Conservation (phyloP, 2,329 filamentous ascomycete genomes). For the Talaromyces sp. region DNA sequence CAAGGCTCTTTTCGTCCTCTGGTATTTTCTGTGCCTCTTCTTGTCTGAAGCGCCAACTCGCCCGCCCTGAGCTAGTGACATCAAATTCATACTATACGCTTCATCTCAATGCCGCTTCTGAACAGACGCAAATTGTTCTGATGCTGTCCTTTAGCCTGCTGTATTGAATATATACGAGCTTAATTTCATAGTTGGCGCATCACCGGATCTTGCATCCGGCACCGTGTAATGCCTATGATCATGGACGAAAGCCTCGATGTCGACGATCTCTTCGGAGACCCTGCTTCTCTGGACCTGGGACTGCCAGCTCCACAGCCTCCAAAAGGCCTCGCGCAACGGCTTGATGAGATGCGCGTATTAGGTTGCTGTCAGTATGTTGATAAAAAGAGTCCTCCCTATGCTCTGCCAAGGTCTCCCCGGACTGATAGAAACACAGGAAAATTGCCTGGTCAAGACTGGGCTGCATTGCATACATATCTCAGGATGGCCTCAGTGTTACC, state of each 20-base stretch:
- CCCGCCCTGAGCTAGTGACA: neutral
- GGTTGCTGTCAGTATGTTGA: slow-evolving; percentile 74
- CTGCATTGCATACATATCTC: slow-evolving; percentile 73
- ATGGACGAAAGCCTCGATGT: slow-evolving; percentile 54
- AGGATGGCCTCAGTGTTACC: slow-evolving; percentile 64
- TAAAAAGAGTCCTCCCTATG: neutral
- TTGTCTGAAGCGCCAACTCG: neutral
- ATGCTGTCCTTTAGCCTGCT: neutral
- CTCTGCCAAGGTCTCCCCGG: neutral
- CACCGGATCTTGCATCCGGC: neutral
- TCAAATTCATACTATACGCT: neutral
- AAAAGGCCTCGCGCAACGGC: slow-evolving; percentile 63
- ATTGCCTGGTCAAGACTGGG: slow-evolving; percentile 86
- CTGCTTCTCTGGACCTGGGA: slow-evolving; percentile 50
- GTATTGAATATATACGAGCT: neutral
- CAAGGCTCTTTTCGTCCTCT: neutral
- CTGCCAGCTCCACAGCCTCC: slow-evolving; percentile 50
- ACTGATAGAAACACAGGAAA: slow-evolving; percentile 48
- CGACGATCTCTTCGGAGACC: slow-evolving; percentile 71
- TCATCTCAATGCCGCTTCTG: neutral
- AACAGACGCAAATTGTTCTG: neutral
- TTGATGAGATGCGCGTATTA: slow-evolving; percentile 69
- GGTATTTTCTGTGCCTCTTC: neutral
- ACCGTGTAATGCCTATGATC: slow-evolving; percentile 45
- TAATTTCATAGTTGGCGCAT: neutral